Evolutionary conservation across 257 asterid species (phyloP).

Genomic region (Solanum tacnaense): DNA sequence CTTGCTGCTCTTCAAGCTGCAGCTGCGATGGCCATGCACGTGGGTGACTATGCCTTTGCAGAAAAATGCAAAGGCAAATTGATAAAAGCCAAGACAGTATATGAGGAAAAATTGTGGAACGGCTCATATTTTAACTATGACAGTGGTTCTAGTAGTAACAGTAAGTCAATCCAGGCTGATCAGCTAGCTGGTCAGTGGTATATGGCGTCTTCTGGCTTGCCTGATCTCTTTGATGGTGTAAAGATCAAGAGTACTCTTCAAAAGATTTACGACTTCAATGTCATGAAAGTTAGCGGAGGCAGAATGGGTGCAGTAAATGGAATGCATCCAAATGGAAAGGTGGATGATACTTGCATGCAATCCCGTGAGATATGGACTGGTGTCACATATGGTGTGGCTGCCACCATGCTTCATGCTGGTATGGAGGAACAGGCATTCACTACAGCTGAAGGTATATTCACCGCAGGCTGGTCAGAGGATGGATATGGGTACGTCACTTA

Average conservation of each 20-base stretch:
- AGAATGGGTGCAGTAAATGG: slow-evolving; percentile 98
- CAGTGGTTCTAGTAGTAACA: slow-evolving; percentile 82
- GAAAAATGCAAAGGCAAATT: slow-evolving; percentile 61
- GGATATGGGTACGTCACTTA: slow-evolving; percentile 65
- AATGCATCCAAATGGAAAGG: slow-evolving; percentile 87
- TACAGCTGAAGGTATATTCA: slow-evolving; percentile 88
- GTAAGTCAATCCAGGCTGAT: slow-evolving; percentile 92
- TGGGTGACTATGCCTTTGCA: slow-evolving; percentile 72
- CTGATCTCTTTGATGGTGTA: slow-evolving; percentile 61
- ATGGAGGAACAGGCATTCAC: slow-evolving; percentile 91
- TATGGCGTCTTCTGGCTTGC: slow-evolving; percentile 85
- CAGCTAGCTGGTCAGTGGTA: slow-evolving; percentile 99
- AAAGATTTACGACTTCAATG: slow-evolving; percentile 75
- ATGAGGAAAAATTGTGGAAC: slow-evolving; percentile 80
- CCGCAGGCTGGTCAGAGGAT: slow-evolving; percentile 97
- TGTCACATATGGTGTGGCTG: slow-evolving; percentile 86
- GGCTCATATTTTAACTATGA: slow-evolving; percentile 92
- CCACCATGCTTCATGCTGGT: slow-evolving; percentile 94
- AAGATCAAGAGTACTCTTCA: slow-evolving; percentile 73
- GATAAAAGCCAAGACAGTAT: slow-evolving; percentile 49
- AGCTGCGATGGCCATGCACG: slow-evolving; percentile 77
- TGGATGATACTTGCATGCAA: slow-evolving; percentile 99
- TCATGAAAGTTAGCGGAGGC: slow-evolving; percentile 80
- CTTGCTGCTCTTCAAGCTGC: slow-evolving; percentile 95
- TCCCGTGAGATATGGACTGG: slow-evolving; percentile 97